Conservation (phyloP, 2,329 filamentous ascomycete genomes). For the Epichloe typhina region DNA sequence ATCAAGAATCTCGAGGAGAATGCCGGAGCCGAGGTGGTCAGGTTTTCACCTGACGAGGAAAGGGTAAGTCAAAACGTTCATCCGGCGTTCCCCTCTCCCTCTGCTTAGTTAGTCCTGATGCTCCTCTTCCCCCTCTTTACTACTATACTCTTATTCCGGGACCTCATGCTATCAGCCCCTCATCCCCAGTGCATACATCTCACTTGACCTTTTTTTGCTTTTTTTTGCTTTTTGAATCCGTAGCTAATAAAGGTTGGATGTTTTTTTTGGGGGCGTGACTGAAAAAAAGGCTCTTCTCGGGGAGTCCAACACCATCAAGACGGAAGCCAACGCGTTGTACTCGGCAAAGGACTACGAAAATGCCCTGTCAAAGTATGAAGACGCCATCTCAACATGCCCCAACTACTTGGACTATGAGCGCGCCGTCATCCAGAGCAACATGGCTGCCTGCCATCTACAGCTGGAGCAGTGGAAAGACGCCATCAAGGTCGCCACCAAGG, state of each 20-base stretch:
- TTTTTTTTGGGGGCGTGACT: background rate
- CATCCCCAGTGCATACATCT: background rate
- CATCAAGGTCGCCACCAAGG: conserved; percentile 56
- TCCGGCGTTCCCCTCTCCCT: too few species aligned
- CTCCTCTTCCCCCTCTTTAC: too few species aligned
- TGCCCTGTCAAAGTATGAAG: conserved; percentile 72
- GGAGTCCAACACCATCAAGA: conserved; percentile 62
- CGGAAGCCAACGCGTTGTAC: conserved; percentile 71
- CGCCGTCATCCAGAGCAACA: conserved; percentile 77
- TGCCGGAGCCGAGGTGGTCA: conserved; percentile 14
- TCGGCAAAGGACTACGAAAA: conserved; percentile 55
- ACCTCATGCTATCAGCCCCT: background rate
- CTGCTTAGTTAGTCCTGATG: too few species aligned
- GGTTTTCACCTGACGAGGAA: conserved; percentile 44
- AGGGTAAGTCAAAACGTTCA: conserved; percentile 22
- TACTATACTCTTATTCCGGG: too few species aligned
- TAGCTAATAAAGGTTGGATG: background rate
- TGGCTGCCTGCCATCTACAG: conserved; percentile 79
- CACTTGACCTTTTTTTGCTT: background rate
- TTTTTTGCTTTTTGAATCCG: too few species aligned
- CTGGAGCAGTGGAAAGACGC: conserved; percentile 76
- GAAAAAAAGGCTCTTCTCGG: conserved; percentile 56
- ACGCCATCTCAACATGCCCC: conserved; percentile 65
- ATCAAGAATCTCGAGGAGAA: background rate
- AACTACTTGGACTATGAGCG: conserved; percentile 79